Base-by-base conservation (phyloP, 768 basidiomycete genomes). In the Vishniacozyma victoriae region DNA sequence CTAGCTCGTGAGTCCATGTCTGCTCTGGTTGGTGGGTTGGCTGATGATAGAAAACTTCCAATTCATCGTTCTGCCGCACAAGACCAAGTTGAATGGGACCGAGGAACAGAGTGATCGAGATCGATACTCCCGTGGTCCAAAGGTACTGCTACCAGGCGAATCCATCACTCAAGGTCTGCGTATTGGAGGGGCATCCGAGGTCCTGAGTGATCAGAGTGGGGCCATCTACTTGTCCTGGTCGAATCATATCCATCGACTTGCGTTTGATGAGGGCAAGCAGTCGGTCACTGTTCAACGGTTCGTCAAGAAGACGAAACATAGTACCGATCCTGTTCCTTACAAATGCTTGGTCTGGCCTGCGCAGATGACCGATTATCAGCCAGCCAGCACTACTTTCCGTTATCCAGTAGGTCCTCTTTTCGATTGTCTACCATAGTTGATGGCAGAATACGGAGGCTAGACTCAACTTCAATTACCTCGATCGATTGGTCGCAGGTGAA, bases 321-420 rank as follows among this genome's bases (percentile, higher is more conserved):
- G 77, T 2, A 72, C 61, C 18, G 59, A 78, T 16, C 78, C 83
- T 1, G 80, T 86, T 54, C 74, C 80, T 18, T 97, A 99, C 69
- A 79, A 85, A 55, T 93, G 89, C 64, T 75, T 96, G 51, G 87
- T 97, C 45, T 97, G 91, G 92, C 88, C 91, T 16, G 87, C 87
- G 60, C 76, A 87, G 16, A 87, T 89, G 43, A 82, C 80, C 23
- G 89, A 87, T 2, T 96, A 92, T 69, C 87, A 86, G 0, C 85
- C 86, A 61, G 76, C 86, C 19, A 76, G 78, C 44, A 82, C 86
- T 5, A 78, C 78, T 24, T 93, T 95, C 59, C 77, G 76, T 9
- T 83, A 83, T 4, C 86, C 85, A 61, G 87, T 67, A 40, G 56
- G 69, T 63, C 24, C 5, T 36, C 29, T 9, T 33, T 33, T 9